Evolutionary conservation across 2,329 filamentous ascomycete genomes (phyloP), one percentile per base, ranked within the genome.

Genomic region (Arthrobotrys iridis): DNA sequence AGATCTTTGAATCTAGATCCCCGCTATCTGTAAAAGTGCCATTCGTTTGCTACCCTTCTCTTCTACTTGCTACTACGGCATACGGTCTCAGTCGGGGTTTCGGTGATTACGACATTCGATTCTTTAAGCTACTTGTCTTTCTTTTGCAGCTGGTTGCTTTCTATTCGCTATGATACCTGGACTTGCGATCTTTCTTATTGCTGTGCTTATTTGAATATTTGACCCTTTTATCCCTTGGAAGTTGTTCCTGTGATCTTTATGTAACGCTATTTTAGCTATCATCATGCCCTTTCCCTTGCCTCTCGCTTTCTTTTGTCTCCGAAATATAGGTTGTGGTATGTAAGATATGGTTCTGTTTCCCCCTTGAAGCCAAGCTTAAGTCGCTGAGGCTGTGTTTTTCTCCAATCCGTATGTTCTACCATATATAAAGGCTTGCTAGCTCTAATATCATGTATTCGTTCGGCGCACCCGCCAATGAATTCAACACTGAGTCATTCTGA

Each of bases 1-100:
- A n/a, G 35, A 37, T 43, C 20, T 43, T 18, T 43, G 50, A 30
- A 30, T 24, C 50, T 18, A 37, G 10, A 5, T 55, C n/a, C 50
- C 30, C 57, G 30, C 57, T 46, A 37, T 62, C 55, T 62, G 57
- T 62, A 62, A 11, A 46, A 43, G 37, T 45, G 46, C 43, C 57
- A 45, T 5, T 41, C 13, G 15, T 58, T 15, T 58, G 40, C 22
- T 43, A 6, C 2, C 22, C 28, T 58, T 59, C 37, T 59, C n/a
- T 57, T 66, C 57, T 10, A 24, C 26, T 41, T 41, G 20, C 28
- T 40, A 40, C 41, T 41, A 67, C 26, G 35, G 46, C 28, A 28
- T 30, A 37, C 50, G 28, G 24, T 18, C 50, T 55, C 50, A 13
- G 26, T 55, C 50, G 50, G 8, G 33, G 13, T 30, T 30, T 43